These are phyloP conservation scores for Didymella exigua DNA, from an alignment of 2,329 filamentous ascomycete species.

Conservation along the genomic window DNA sequence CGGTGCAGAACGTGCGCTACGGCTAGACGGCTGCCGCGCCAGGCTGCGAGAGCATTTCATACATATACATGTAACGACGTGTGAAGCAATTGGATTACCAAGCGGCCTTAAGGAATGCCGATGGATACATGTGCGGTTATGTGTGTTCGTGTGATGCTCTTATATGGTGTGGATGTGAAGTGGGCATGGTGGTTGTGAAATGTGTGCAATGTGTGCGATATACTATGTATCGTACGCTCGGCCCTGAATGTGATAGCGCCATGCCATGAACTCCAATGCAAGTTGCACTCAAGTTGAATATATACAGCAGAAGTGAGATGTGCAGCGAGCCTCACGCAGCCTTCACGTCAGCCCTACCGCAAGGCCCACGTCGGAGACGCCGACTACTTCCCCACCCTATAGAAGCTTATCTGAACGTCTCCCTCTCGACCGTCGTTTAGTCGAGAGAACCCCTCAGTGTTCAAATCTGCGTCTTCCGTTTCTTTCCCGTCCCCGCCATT, in stretches of 20 bases:
- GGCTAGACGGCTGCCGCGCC: constrained; percentile 41
- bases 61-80: no score
- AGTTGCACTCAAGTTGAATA: neutral
- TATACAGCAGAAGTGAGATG: neutral
- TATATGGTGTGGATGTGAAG: no score
- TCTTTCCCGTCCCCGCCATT: constrained; percentile 18
- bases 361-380: constrained; percentile 14
- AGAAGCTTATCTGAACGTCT: constrained; percentile 23
- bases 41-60: no score
- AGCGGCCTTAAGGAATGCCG: no score
- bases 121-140: no score
- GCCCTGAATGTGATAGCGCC: neutral
- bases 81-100: no score
- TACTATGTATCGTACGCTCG: constrained; percentile 5
- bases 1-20: constrained; percentile 55
- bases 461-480: constrained; percentile 15
- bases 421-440: neutral
- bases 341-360: neutral
- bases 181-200: neutral
- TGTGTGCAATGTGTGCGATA: neutral
- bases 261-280: neutral
- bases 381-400: constrained; percentile 22
- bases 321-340: constrained; percentile 2
- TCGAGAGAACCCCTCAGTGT: neutral
- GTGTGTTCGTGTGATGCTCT: no score